Conservation (phyloP, 164 flowering plant genomes). For the Umbellularia californica region DNA sequence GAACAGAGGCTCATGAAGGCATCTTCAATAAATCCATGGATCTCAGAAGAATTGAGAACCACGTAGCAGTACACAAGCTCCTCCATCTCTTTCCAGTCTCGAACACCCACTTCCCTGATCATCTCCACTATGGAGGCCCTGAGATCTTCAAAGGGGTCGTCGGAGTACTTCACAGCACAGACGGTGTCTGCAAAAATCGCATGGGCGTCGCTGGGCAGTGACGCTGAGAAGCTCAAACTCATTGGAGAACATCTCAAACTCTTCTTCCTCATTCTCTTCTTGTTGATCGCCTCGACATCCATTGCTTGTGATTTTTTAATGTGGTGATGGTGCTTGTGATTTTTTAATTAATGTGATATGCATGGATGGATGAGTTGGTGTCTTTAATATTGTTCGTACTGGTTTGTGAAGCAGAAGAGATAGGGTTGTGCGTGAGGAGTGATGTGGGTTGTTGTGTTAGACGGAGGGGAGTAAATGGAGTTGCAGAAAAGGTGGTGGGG, state of each 20-base stretch:
- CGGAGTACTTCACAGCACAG: constrained; percentile 45
- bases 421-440: constrained; percentile 15
- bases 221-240: constrained; percentile 49
- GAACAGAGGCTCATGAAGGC: constrained; percentile 42
- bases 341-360: background rate
- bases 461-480: constrained; percentile 12
- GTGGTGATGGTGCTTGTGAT: background rate
- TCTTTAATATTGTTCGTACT: constrained; percentile 1
- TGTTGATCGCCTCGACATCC: constrained; percentile 14
- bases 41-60: constrained; percentile 45
- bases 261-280: constrained; percentile 17
- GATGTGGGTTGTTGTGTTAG: constrained; percentile 21
- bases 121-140: constrained; percentile 48
- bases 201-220: constrained; percentile 39
- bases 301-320: constrained; percentile 3
- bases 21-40: constrained; percentile 34
- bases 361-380: background rate
- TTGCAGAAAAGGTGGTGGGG: constrained; percentile 1
- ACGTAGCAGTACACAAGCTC: constrained; percentile 54
- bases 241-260: constrained; percentile 1
- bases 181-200: constrained; percentile 39
- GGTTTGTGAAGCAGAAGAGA: background rate
- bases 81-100: constrained; percentile 52
- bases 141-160: constrained; percentile 37
- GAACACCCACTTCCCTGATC: constrained; percentile 36